Base-by-base conservation (phyloP, 108 stramenopile genomes). In the Conticribra guillardii region DNA sequence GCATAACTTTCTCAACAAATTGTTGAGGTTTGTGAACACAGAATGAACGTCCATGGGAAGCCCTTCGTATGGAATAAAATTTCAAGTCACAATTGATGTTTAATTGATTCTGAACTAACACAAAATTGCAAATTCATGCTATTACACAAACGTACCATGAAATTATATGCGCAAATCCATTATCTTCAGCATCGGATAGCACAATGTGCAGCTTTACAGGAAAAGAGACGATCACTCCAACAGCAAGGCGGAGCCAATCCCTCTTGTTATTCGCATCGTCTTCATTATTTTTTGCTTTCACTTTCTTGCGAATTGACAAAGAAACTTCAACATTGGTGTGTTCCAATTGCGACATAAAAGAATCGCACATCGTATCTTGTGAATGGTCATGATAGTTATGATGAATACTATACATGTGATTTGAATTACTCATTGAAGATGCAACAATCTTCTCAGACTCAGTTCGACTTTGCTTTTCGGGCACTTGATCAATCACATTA, bases 1-100 rank as follows among this genome's bases (percentile, higher is more conserved):
- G 94, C 89, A 98, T 86, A 29, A 96, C 64, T 27, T 87, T 24
- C 17, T 67, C 57, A 9, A 87, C 87, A 67, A 94, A 89, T 4
- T 81, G 83, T 32, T 83, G 80, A 2, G 84, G 85, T 29, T 88
- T 82, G 61, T 85, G 85, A 9, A 93, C 82, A 46, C 86, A 71
- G 46, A 93, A 93, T 49, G 80, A 81, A 45, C 87, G 73, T 15
- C 92, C 92, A 60, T 90, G 88, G 26, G 89, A 66, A 61, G 67
- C 58, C 67, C 67, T 68, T 41, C 11, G 37, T 11, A 5, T 56
- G 4, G 29, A 33, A 41, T 9, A 41, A 9, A 11, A 9, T 11
- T 5, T 5, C 11, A 41, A 11, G 11, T 41, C 37, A 41, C 37
- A 11, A 41, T 9, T 41, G 5, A 41, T 9, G 11, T 41, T 9